Percentiles rank a stretch among this genome's conserved stretches.
Conservation (phyloP, 345 rosid species). For the Euphorbia peplus region DNA sequence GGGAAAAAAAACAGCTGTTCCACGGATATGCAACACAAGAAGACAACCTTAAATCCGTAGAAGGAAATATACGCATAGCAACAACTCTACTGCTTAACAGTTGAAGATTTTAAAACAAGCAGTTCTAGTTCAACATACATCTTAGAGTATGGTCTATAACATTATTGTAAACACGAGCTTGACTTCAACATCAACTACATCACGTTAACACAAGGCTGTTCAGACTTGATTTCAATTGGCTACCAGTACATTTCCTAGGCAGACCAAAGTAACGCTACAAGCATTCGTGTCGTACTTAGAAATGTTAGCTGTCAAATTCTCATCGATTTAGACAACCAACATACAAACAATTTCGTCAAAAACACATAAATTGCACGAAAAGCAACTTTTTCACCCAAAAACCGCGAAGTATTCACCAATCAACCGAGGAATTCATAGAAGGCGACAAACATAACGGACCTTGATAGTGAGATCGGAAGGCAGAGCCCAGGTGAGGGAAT, state of each 20-base stretch:
- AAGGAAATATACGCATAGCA: not conserved
- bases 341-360: not conserved
- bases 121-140: not conserved
- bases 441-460: constrained; percentile 25
- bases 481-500: constrained; percentile 61
- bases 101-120: not conserved
- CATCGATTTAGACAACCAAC: not conserved
- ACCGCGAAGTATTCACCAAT: not conserved
- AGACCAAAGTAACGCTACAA: not conserved
- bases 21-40: not conserved
- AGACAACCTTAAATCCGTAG: not conserved
- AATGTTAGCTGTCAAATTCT: not conserved
- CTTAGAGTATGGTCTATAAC: not conserved
- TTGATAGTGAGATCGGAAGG: constrained; percentile 80
- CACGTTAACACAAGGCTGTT: not conserved
- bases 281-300: not conserved
- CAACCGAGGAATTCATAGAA: not conserved
- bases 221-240: not conserved
- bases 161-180: not conserved
- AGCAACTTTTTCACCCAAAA: not conserved
- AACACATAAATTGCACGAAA: not conserved
- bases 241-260: not conserved
- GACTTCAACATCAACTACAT: not conserved
- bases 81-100: not conserved
- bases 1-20: not conserved